These are phyloP conservation scores for Aspergillus piperis DNA, from an alignment of 2,329 filamentous ascomycete genomes.

Conservation along the genomic window DNA sequence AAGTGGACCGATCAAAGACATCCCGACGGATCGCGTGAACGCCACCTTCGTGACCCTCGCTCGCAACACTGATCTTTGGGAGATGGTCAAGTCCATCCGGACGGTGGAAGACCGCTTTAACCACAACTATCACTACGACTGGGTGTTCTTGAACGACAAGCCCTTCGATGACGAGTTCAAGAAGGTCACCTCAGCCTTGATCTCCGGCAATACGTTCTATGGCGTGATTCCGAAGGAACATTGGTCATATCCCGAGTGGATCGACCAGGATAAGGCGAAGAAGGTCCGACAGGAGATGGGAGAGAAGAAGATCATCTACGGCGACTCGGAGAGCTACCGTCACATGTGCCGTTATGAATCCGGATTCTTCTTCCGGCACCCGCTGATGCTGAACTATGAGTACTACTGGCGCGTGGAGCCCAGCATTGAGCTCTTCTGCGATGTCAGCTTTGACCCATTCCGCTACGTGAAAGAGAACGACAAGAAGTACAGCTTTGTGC, in stretches of 20 bases:
- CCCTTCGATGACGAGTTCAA: conserved; percentile 93
- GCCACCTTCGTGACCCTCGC: conserved; percentile 96
- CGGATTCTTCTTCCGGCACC: conserved; percentile 97
- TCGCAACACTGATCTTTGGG: conserved; percentile 91
- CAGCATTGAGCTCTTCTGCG: conserved; percentile 93
- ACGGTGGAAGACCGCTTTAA: conserved; percentile 99
- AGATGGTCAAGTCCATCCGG: conserved; percentile 92
- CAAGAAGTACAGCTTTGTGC: conserved; percentile 97
- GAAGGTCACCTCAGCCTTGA: conserved; percentile 81
- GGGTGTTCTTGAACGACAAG: conserved; percentile 98
- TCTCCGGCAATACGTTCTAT: conserved; percentile 92
- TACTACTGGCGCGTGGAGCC: conserved; percentile 99
- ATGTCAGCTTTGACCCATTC: conserved; percentile 94
- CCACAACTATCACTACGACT: conserved; percentile 93
- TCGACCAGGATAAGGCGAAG: conserved; percentile 89
- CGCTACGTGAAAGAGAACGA: conserved; percentile 92
- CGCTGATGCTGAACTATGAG: conserved; percentile 91
- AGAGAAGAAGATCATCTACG: conserved; percentile 94
- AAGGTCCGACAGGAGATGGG: conserved; percentile 94
- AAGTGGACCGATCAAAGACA: conserved; percentile 38
- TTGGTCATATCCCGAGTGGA: conserved; percentile 96
- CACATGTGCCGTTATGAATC: conserved; percentile 99
- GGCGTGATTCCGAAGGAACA: conserved; percentile 87
- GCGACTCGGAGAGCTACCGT: conserved; percentile 92
- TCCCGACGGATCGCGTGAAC: conserved; percentile 73